A percentile compares a stretch with the other conserved stretches of the same genome.
These are phyloP conservation scores for Colletotrichum kahawae DNA, from an alignment of 2,329 filamentous ascomycete species.

Conservation along the genomic window DNA sequence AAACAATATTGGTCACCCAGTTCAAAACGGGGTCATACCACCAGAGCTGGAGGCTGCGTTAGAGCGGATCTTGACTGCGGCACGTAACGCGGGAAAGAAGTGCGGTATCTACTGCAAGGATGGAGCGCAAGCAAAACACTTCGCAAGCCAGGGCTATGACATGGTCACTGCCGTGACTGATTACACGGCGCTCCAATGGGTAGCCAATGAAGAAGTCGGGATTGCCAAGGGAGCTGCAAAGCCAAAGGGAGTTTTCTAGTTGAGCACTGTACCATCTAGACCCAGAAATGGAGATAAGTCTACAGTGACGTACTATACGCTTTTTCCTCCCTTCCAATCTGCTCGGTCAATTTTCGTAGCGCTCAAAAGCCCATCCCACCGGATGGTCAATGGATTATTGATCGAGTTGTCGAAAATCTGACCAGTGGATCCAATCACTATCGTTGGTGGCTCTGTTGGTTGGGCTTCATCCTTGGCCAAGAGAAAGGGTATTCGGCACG, in stretches of 20 bases:
- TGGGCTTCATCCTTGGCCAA: neutral
- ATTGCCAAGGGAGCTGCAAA: neutral
- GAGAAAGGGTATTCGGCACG: neutral
- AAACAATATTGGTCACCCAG: rapidly evolving
- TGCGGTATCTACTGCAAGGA: neutral
- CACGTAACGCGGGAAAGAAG: neutral
- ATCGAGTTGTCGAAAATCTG: neutral
- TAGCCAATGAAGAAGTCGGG: neutral
- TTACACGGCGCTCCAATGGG: neutral
- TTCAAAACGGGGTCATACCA: neutral
- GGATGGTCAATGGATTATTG: neutral
- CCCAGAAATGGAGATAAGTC: neutral
- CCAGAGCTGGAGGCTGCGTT: neutral
- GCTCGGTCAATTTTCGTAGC: neutral
- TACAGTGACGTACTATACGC: neutral
- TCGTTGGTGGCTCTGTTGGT: neutral
- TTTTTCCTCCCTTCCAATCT: neutral
- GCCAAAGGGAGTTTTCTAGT: neutral
- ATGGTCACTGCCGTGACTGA: neutral
- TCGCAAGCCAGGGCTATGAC: neutral
- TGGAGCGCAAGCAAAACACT: neutral
- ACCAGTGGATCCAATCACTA: neutral
- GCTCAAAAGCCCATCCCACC: neutral
- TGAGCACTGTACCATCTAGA: neutral
- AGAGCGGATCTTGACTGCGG: neutral